Evolutionary conservation across 1,284 basidiomycete species (phyloP).

Genomic region (Fomes fomentarius): DNA sequence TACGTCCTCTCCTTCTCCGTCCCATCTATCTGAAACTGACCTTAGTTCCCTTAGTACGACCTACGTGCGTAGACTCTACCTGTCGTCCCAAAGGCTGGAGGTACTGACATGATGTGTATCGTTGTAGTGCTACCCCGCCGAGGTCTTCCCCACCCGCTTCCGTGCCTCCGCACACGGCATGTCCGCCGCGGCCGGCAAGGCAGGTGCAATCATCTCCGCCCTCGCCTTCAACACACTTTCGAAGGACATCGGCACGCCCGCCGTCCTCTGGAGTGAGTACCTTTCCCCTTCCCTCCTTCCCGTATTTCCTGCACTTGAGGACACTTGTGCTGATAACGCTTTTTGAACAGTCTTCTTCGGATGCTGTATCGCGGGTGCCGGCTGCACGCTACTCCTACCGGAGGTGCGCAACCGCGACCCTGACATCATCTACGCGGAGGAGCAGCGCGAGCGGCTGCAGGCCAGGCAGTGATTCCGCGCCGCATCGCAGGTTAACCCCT

Average conservation of each 20-base stretch:
- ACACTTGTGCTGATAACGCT: too few relatives aligned
- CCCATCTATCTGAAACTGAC: background rate
- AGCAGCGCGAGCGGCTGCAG: constrained; percentile 32
- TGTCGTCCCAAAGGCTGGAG: background rate
- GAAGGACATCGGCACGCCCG: constrained; percentile 62
- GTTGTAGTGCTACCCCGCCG: constrained; percentile 69
- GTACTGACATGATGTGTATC: background rate
- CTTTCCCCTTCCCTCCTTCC: constrained; percentile 30
- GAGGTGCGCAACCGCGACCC: constrained; percentile 80
- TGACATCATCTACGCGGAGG: constrained; percentile 62
- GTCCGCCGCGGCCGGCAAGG: constrained; percentile 78
- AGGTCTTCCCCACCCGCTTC: constrained; percentile 89
- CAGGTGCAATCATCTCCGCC: constrained; percentile 82
- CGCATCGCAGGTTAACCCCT: too few relatives aligned
- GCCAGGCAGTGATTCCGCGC: background rate
- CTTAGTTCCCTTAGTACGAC: constrained; percentile 44
- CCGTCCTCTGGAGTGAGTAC: constrained; percentile 64
- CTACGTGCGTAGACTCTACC: constrained; percentile 43
- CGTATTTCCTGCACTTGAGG: constrained; percentile 28
- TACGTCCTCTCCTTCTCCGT: constrained; percentile 35
- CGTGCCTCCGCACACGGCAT: constrained; percentile 82
- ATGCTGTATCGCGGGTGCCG: constrained; percentile 59
- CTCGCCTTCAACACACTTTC: constrained; percentile 78
- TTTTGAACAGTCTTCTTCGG: constrained; percentile 56
- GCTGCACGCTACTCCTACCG: constrained; percentile 75